phyloP scores from a whole-genome alignment of 306 rosid genomes.

The Citrullus amarus region DNA sequence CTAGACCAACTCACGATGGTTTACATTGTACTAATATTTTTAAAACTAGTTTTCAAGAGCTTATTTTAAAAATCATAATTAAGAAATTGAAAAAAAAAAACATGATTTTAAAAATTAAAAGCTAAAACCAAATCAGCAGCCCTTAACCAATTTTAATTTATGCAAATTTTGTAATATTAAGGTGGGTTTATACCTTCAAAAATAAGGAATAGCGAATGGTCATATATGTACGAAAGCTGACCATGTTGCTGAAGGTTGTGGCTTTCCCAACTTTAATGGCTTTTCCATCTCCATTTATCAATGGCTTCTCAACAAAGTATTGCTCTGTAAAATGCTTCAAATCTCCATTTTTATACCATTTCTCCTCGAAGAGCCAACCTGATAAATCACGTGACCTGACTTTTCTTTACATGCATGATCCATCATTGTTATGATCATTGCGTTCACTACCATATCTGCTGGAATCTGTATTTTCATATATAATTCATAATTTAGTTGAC shows the following conservation, averaged over 20 bases:
- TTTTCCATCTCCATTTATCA: constrained; percentile 56
- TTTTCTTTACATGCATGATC: constrained; percentile 27
- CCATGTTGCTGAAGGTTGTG: constrained; percentile 34
- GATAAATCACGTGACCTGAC: constrained; percentile 22
- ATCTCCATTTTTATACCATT: constrained; percentile 20
- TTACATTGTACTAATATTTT: no score
- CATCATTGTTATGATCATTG: constrained; percentile 38
- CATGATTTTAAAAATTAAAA: no score
- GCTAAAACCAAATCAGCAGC: no score
- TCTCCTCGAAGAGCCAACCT: constrained; percentile 55
- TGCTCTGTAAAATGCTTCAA: constrained; percentile 21
- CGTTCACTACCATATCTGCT: neutral
- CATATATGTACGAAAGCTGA: constrained; percentile 61
- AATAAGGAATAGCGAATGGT: constrained; percentile 45
- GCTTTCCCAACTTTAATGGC: constrained; percentile 37
- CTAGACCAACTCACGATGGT: no score
- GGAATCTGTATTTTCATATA: neutral
- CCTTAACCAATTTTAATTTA: no score
- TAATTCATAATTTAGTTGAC: no score
- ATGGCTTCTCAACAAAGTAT: constrained; percentile 51
- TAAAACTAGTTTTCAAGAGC: no score
- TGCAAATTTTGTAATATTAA: no score
- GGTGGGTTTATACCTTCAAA: constrained; percentile 29
- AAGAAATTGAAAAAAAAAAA: no score
- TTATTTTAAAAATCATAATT: no score